Evolutionary conservation across 345 rosid species (phyloP), one percentile per base, ranked within the genome.

Genomic region (Arabidopsis suecica): DNA sequence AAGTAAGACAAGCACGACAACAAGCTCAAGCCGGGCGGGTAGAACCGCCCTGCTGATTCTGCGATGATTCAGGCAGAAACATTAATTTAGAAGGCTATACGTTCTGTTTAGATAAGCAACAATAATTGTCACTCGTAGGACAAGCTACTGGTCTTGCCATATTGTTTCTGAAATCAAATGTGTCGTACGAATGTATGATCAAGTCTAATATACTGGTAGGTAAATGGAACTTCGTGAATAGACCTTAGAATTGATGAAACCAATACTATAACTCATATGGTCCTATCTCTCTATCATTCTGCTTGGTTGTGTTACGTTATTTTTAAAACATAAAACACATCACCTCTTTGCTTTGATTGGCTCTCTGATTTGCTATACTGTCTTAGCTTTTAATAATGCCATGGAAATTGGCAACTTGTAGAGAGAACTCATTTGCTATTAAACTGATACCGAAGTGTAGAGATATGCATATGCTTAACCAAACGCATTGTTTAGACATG

Each of bases 1-100:
- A 87, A 73, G 82, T 76, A 3, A 83, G 90, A 86, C 77, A 63
- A 79, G 72, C 79, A n/a, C 72, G 48, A 23, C 47, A 45, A 70
- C 68, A 38, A 30, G 60, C 50, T 30, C 68, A 68, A 32, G 28
- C 62, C 3, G 47, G 73, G 3, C 54, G 28, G 11, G 20, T 9
- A 5, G 47, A 30, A 50, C 79, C 38, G 3, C 47, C 40, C 1
- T 75, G 73, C 47, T 75, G 50, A 75, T 48, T 65, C 12, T 42
- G 3, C 11, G 4, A 8, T 30, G 30, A 16, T 40, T 54, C 44
- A 9, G 37, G 47, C 12, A 8, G 28, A 18, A 8, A 6, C 8
- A 63, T 42, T 45, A 38, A 30, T 64, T 41, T 66, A 50, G 61
- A 20, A 11, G 57, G 13, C 14, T 65, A 25, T 45, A 49, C 34